Percentiles rank a stretch among this genome's conserved stretches.
Conservation (phyloP, 306 rosid species). For the Elaeagnus macrophylla region DNA sequence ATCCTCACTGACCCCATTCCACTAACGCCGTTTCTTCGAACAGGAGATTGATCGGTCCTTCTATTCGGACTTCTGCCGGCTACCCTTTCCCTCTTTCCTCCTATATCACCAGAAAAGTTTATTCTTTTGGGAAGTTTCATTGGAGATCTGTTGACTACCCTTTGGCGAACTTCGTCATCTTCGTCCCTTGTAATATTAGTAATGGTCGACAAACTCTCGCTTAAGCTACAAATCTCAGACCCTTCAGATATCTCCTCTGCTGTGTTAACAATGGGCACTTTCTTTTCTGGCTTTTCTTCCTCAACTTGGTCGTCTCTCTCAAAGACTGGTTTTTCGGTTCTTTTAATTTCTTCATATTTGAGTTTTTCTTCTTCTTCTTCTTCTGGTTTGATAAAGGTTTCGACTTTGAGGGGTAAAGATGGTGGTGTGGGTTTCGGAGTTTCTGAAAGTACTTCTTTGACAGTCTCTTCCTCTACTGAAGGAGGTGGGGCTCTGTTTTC, state of each 20-base stretch:
- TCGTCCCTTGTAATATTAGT: conserved; percentile 38
- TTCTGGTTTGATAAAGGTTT: not conserved
- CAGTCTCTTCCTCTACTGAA: conserved; percentile 57
- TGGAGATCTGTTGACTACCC: conserved; percentile 42
- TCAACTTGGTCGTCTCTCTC: conserved; percentile 10
- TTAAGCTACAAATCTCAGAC: conserved; percentile 60
- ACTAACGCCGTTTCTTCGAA: conserved; percentile 14
- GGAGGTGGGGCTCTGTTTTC: conserved; percentile 57
- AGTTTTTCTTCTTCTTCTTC: not conserved
- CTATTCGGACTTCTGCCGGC: conserved; percentile 44
- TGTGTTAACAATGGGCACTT: conserved; percentile 4
- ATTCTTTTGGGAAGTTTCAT: conserved; percentile 26
- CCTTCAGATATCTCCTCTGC: conserved; percentile 44
- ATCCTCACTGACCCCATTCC: conserved; percentile 31
- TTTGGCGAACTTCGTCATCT: conserved; percentile 40
- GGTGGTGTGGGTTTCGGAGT: conserved; percentile 40
- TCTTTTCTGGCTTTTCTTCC: conserved; percentile 20
- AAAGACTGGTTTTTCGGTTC: conserved; percentile 17
- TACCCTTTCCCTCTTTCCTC: conserved; percentile 24
- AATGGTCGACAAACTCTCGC: conserved; percentile 47
- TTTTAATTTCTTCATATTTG: conserved; percentile 6
- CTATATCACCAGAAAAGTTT: conserved; percentile 25
- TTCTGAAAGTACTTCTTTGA: conserved; percentile 75
- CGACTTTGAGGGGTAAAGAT: not conserved
- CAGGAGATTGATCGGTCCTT: conserved; percentile 52